These are phyloP conservation scores for Hyphodiscus sp. DNA, from an alignment of 2,329 filamentous ascomycete genomes.

Conservation along the genomic window DNA sequence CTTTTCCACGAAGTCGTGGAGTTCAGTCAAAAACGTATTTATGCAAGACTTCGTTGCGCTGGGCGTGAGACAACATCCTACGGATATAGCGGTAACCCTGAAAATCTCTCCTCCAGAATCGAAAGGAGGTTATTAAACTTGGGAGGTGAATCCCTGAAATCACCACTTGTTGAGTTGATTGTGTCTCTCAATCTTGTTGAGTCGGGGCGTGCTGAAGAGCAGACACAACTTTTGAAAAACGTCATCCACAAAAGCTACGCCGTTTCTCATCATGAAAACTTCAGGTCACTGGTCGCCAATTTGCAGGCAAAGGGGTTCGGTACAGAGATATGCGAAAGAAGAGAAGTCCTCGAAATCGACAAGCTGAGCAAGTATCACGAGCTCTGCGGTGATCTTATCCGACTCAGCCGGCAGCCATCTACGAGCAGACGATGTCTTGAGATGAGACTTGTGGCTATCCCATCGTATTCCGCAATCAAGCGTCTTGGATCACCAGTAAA, in stretches of 20 bases:
- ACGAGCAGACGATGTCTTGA: slow-evolving; percentile 1
- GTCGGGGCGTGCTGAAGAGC: neutral
- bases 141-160: neutral
- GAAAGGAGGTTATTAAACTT: neutral
- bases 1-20: slow-evolving; percentile 3
- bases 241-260: slow-evolving; percentile 1
- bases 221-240: neutral
- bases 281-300: slow-evolving; percentile 2
- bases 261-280: neutral
- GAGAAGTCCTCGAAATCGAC: slow-evolving; percentile 9
- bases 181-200: neutral
- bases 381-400: slow-evolving; percentile 9
- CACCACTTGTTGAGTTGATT: neutral
- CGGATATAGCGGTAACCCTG: too few species aligned
- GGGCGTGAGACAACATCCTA: too few species aligned
- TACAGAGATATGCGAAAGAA: neutral
- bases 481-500: neutral
- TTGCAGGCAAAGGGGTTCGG: neutral
- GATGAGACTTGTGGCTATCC: neutral
- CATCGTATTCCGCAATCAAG: neutral
- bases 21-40: slow-evolving; percentile 2
- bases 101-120: neutral
- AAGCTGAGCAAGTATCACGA: slow-evolving; percentile 10
- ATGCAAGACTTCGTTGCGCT: neutral
- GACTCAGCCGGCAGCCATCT: slow-evolving; percentile 1